A percentile compares a stretch with the other conserved stretches of the same genome.
Evolutionary conservation across 805 yeast species (phyloP).

Genomic region (Jamesozyma hellenica): DNA sequence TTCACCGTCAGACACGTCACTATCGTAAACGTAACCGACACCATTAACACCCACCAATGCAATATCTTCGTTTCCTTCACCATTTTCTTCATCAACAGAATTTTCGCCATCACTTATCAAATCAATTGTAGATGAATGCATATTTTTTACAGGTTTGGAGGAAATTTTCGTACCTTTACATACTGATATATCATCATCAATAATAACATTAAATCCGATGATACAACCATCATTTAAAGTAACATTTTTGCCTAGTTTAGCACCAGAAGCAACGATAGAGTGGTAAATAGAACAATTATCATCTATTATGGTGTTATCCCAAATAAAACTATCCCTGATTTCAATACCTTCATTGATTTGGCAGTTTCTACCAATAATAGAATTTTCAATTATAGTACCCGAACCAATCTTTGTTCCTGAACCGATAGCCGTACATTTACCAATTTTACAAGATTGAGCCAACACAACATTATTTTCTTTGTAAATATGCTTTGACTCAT

Average conservation of each 20-base stretch:
- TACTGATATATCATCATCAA: slow-evolving; percentile 45
- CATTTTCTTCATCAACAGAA: slow-evolving; percentile 23
- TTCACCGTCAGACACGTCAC: slow-evolving; percentile 29
- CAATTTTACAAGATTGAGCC: slow-evolving; percentile 86
- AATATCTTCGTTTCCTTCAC: slow-evolving; percentile 16
- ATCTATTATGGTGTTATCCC: slow-evolving; percentile 72
- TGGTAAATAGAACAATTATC: slow-evolving; percentile 50
- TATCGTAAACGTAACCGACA: slow-evolving; percentile 31
- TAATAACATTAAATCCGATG: slow-evolving; percentile 62
- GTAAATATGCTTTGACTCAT: slow-evolving; percentile 78
- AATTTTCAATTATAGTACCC: slow-evolving; percentile 50
- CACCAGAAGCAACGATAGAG: slow-evolving; percentile 62
- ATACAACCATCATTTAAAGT: slow-evolving; percentile 60
- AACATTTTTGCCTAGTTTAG: slow-evolving; percentile 44
- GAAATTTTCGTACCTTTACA: slow-evolving; percentile 44
- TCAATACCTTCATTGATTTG: slow-evolving; percentile 67
- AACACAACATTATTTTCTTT: slow-evolving; percentile 81
- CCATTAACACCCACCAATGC: slow-evolving; percentile 31
- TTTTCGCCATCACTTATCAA: slow-evolving; percentile 1
- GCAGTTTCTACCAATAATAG: slow-evolving; percentile 82
- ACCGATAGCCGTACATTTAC: slow-evolving; percentile 76
- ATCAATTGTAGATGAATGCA: slow-evolving; percentile 22
- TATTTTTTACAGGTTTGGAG: slow-evolving; percentile 35
- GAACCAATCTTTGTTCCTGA: slow-evolving; percentile 67
- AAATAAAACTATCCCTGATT: slow-evolving; percentile 68